Evolutionary conservation across 345 rosid genomes (phyloP).

Genomic region (Populus simonii): DNA sequence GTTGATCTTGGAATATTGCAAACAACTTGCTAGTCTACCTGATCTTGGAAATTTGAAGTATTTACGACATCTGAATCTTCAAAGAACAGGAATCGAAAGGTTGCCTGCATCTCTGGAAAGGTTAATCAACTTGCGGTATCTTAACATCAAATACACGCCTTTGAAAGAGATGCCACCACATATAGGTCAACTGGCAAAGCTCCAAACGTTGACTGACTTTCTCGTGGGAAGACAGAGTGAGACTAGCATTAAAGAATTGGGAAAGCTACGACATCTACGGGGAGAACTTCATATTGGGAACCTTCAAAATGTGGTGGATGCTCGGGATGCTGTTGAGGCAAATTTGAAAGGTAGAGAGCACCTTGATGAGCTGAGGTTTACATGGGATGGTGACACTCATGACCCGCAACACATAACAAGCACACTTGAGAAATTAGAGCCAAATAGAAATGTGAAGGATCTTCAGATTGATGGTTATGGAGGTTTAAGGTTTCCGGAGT

Average conservation of each 20-base stretch:
- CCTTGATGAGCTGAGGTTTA: background rate
- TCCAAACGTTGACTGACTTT: background rate
- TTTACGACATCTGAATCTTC: background rate
- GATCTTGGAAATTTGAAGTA: background rate
- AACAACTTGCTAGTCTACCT: background rate
- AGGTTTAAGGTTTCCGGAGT: background rate
- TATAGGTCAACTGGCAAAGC: background rate
- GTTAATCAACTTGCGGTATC: slow-evolving; percentile 8
- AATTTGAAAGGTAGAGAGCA: background rate
- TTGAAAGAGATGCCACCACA: background rate
- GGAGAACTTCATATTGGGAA: too few relatives aligned
- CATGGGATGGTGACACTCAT: background rate
- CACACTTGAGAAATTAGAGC: background rate
- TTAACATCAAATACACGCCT: background rate
- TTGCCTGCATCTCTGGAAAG: background rate
- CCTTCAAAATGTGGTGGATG: background rate
- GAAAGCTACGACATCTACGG: too few relatives aligned
- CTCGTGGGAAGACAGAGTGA: background rate
- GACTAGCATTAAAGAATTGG: background rate
- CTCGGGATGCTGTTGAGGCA: background rate
- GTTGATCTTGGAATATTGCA: background rate
- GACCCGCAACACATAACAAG: background rate
- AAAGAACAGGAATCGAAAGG: background rate
- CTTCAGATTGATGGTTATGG: background rate
- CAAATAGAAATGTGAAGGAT: background rate